Evolutionary conservation across 2,329 filamentous ascomycete species (phyloP), one percentile per base, ranked within the genome.

Genomic region (Phaeosphaeriaceae sp.): DNA sequence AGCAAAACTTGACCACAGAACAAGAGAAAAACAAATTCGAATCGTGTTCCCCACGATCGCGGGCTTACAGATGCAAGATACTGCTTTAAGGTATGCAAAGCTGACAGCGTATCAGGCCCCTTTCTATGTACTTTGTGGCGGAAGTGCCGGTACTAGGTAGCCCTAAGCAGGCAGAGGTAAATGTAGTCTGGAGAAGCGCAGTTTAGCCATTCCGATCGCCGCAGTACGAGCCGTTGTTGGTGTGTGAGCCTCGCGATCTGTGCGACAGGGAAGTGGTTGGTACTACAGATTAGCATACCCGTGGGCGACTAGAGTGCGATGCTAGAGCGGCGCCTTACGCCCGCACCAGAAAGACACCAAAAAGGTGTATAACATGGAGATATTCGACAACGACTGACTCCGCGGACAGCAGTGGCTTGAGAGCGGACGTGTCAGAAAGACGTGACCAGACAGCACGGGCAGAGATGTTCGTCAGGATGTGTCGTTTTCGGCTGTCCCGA

Each of bases 401-500:
- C 49, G 44, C 17, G 42, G 47, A 42, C 30, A 24, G 35, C 58
- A 15, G 24, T 56, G 60, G 54, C 55, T 65, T 62, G 55, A 54
- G 53, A 60, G 61, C 60, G 61, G 58, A 58, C 65, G 69, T 62
- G 57, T 70, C 66, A 69, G 60, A 60, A 63, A 65, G 60, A 58
- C 57, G 60, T 60, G 66, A 67, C 66, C 64, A 62, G 63, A 66
- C 65, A 62, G 66, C 66, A 70, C 66, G 67, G 69, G 67, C 70
- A 55, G 61, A 60, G 70, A 67, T 68, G 65, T 60, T 66, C 62
- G 64, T 64, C 54, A 63, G 67, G 67, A 71, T 69, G 67, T 68
- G 66, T 69, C 65, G 61, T 65, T 55, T 52, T 73, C 68, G 72
- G 68, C 63, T 66, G 59, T 65, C 59, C 69, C 72, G 68, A 70